Conservation (phyloP, 306 rosid species). For the Cicer chorassanicum region DNA sequence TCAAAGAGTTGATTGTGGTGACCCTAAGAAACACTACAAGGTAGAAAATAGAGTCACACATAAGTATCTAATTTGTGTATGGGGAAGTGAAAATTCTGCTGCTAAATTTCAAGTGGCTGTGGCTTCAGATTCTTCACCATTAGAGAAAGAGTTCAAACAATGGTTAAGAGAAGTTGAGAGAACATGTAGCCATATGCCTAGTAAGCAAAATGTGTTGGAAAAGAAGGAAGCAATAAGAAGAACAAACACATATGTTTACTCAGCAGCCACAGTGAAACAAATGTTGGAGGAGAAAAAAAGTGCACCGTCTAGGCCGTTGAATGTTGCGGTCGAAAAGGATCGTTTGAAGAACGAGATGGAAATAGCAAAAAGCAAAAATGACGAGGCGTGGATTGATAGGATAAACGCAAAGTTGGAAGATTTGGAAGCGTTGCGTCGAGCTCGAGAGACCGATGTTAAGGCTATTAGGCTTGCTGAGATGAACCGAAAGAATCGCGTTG, state of each 20-base stretch:
- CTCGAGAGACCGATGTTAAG: constrained; percentile 50
- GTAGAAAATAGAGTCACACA: constrained; percentile 62
- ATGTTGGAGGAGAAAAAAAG: constrained; percentile 67
- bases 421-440: constrained; percentile 55
- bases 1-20: constrained; percentile 54
- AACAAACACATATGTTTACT: constrained; percentile 57
- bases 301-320: constrained; percentile 57
- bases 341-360: constrained; percentile 58
- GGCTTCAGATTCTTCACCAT: constrained; percentile 63
- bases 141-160: constrained; percentile 62
- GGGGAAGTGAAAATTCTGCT: constrained; percentile 68
- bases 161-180: constrained; percentile 59
- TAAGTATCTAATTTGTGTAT: constrained; percentile 61
- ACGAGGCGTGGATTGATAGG: constrained; percentile 52
- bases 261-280: constrained; percentile 65
- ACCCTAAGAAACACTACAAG: constrained; percentile 50
- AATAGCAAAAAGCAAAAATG: constrained; percentile 51
- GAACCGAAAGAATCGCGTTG: constrained; percentile 70
- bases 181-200: constrained; percentile 57
- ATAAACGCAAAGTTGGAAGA: constrained; percentile 54
- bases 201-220: constrained; percentile 50
- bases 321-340: constrained; percentile 71
- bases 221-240: constrained; percentile 62
- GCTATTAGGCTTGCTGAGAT: constrained; percentile 65
- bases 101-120: constrained; percentile 58